Conservation (phyloP, 139 green algal genomes). For the Pleodorina starrii region DNA sequence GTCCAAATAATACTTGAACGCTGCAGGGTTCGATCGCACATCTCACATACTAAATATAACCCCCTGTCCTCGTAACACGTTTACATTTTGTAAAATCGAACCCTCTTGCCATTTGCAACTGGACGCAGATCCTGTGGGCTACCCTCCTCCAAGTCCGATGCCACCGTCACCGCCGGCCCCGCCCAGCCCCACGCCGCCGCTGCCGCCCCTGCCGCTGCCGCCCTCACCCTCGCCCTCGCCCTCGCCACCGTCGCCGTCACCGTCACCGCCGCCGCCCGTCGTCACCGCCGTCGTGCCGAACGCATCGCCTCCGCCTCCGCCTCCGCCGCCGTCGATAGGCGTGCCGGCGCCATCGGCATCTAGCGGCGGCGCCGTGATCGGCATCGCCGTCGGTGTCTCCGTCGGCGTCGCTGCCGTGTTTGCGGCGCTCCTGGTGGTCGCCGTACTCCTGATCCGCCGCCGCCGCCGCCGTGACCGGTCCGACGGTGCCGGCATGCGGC, state of each 20-base stretch:
- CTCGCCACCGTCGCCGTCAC: neutral
- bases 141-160: constrained; percentile 5
- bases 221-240: neutral
- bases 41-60: too few relatives aligned
- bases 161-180: neutral
- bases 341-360: neutral
- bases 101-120: too few relatives aligned
- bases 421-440: neutral
- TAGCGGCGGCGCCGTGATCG: neutral
- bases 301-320: neutral
- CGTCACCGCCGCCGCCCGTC: neutral
- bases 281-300: neutral
- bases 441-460: neutral
- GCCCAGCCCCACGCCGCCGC: neutral
- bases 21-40: too few relatives aligned
- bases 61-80: too few relatives aligned
- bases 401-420: neutral
- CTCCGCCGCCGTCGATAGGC: neutral
- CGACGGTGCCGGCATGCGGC: too few relatives aligned
- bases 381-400: constrained; percentile 1
- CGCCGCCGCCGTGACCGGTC: neutral
- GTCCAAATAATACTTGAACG: too few relatives aligned
- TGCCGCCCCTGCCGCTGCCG: neutral
- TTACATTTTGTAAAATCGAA: too few relatives aligned
- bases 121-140: constrained; percentile 11